Percentiles rank a stretch among this genome's conserved stretches.
Conservation (phyloP, 2,329 filamentous ascomycete genomes). For the Neonectria ditissima region DNA sequence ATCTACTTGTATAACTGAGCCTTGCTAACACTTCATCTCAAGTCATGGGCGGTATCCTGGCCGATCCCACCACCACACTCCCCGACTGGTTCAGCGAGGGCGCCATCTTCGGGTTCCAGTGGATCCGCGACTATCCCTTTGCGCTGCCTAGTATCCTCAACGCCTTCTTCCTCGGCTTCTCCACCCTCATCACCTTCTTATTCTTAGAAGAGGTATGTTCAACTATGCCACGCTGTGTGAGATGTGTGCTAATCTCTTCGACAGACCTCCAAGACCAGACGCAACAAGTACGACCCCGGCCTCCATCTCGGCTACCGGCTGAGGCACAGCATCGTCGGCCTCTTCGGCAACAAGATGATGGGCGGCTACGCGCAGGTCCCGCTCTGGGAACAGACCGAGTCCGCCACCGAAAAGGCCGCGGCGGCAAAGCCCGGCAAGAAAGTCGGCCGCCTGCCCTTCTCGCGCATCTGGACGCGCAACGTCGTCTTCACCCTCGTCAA, state of each 20-base stretch:
- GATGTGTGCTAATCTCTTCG: slow-evolving; percentile 1
- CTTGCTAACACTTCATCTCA: slow-evolving; percentile 11
- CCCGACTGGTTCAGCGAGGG: slow-evolving; percentile 72
- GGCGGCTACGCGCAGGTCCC: slow-evolving; percentile 49
- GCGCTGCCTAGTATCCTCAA: slow-evolving; percentile 77
- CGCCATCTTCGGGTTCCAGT: slow-evolving; percentile 69
- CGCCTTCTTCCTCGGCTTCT: slow-evolving; percentile 67
- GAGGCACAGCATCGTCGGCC: slow-evolving; percentile 45
- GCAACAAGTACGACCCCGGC: slow-evolving; percentile 59
- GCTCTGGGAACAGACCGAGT: slow-evolving; percentile 26
- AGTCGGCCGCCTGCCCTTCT: slow-evolving; percentile 50
- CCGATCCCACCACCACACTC: slow-evolving; percentile 72
- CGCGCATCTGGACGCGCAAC: slow-evolving; percentile 60
- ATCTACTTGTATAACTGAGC: not conserved
- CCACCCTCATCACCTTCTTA: slow-evolving; percentile 67
- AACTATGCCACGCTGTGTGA: not conserved
- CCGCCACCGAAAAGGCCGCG: slow-evolving; percentile 27
- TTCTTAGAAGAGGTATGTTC: slow-evolving; percentile 72
- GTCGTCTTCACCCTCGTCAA: slow-evolving; percentile 67
- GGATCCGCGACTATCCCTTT: slow-evolving; percentile 76
- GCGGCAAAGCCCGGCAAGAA: slow-evolving; percentile 25
- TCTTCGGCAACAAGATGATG: slow-evolving; percentile 45
- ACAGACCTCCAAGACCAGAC: slow-evolving; percentile 61
- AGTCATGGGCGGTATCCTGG: slow-evolving; percentile 74
- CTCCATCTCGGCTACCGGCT: slow-evolving; percentile 51